Conservation (phyloP, 176 grass and related monocot species). For the Oryza glumipatula region DNA sequence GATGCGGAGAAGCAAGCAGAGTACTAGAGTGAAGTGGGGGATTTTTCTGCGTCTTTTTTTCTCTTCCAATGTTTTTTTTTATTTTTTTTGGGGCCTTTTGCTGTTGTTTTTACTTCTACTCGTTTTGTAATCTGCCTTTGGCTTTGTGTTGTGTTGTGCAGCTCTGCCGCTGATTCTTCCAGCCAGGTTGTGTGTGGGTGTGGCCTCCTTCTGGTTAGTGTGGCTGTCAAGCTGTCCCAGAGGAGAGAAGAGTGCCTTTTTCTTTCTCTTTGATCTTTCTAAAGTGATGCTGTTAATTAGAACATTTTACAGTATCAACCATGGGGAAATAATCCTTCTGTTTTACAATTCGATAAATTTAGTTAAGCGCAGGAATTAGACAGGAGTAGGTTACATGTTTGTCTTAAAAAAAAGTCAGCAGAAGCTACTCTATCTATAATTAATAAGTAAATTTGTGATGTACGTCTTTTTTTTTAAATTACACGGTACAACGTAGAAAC, state of each 20-base stretch:
- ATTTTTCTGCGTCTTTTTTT: slow-evolving; percentile 43
- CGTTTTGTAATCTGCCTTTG: slow-evolving; percentile 18
- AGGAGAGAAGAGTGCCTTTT: background rate
- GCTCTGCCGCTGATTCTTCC: slow-evolving; percentile 33
- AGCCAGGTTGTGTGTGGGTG: slow-evolving; percentile 14
- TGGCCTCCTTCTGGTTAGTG: background rate
- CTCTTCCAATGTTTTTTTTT: background rate
- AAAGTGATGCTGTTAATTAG: background rate
- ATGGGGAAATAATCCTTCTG: background rate
- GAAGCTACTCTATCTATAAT: background rate
- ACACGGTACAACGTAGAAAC: too few species aligned
- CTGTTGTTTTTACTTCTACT: slow-evolving; percentile 22
- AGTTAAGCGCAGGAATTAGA: background rate
- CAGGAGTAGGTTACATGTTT: background rate
- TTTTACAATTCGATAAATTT: background rate
- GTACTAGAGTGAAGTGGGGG: slow-evolving; percentile 41
- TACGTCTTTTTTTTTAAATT: too few species aligned
- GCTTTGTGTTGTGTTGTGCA: slow-evolving; percentile 14
- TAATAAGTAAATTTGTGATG: too few species aligned
- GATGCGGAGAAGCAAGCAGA: slow-evolving; percentile 39
- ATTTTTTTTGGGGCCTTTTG: background rate
- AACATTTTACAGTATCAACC: background rate
- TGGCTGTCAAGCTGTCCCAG: slow-evolving; percentile 19
- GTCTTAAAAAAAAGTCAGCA: too few species aligned
- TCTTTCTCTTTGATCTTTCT: background rate